phyloP scores from a whole-genome alignment of 169 alveolate species.

The Plasmodium vivax region DNA sequence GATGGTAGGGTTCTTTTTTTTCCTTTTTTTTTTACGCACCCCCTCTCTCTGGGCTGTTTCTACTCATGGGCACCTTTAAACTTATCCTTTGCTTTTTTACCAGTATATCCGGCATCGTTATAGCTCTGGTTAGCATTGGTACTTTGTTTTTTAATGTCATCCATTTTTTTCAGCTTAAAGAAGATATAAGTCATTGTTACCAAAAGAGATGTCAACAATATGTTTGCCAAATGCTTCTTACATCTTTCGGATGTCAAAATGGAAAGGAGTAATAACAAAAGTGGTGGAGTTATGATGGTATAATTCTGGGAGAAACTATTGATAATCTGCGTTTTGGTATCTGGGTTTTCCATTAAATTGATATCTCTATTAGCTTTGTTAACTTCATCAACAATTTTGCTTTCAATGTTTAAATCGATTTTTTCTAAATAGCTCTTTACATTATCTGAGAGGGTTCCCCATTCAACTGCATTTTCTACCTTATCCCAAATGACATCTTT shows the following conservation, averaged over 20 bases:
- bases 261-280: background rate
- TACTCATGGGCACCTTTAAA: background rate
- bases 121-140: background rate
- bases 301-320: background rate
- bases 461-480: conserved; percentile 27
- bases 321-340: background rate
- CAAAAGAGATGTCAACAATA: conserved; percentile 6
- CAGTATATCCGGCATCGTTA: background rate
- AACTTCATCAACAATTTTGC: conserved; percentile 2
- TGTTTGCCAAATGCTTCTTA: conserved; percentile 9
- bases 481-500: conserved; percentile 15
- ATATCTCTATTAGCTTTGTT: background rate
- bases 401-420: conserved; percentile 10
- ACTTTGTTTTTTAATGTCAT: background rate
- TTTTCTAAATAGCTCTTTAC: conserved; percentile 8
- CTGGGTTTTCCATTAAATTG: background rate
- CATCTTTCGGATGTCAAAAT: conserved; percentile 8
- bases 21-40: background rate
- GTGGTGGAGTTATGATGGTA: conserved; percentile 21
- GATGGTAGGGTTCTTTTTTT: background rate
- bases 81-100: background rate
- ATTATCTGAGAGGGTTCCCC: conserved; percentile 4
- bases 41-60: background rate
- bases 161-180: conserved; percentile 28
- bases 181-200: conserved; percentile 9